Evolutionary conservation across 2,329 filamentous ascomycete genomes (phyloP), one percentile per base, ranked within the genome.

Genomic region (Fusarium algeriense): DNA sequence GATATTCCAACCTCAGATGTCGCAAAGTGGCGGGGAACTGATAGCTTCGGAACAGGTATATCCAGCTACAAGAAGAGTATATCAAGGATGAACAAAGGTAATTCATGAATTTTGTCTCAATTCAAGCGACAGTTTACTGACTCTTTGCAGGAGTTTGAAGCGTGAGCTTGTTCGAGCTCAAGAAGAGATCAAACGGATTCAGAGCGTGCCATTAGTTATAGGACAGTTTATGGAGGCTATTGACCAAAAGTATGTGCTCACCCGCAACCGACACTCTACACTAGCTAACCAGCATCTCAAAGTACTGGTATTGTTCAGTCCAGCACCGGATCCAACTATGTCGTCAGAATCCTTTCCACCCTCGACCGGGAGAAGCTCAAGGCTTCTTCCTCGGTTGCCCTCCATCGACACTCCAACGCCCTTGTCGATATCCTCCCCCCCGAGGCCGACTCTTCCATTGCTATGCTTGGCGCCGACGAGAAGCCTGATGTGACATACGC

Each of bases 191-290:
- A 99, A 99, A 87, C 91, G 96, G 74, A 99, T 99, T 81, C 96
- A 99, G 85, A 98, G 94, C 82, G 96, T 99, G 59, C 96, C 96
- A 32, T 85, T 99, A 69, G 96, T 99, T 70, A 99, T 99, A 81
- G 96, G 96, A 67, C 96, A 99, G 84, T 99, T 99, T 81, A 99
- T 99, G 96, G 96, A 99, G 84, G 96, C 96, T 60, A 99, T 99
- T 80, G 96, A 99, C 82, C 96, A 99, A 84, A 99, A 98, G 94
- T 97, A 88, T 81, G 89, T 66, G 54, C 28, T 40, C 64, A 30
- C 52, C 55, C 41, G 37, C 45, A 49, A 26, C 44, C 56, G 30
- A 40, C 28, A 45, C 46, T 44, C 26, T 53, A 57, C 43, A 30
- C 17, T 10, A 49, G 58, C 67, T 71, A 46, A 69, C 45, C 41